Base-by-base conservation (phyloP, 1,284 basidiomycete species). In the Exobasidium rhododendri region DNA sequence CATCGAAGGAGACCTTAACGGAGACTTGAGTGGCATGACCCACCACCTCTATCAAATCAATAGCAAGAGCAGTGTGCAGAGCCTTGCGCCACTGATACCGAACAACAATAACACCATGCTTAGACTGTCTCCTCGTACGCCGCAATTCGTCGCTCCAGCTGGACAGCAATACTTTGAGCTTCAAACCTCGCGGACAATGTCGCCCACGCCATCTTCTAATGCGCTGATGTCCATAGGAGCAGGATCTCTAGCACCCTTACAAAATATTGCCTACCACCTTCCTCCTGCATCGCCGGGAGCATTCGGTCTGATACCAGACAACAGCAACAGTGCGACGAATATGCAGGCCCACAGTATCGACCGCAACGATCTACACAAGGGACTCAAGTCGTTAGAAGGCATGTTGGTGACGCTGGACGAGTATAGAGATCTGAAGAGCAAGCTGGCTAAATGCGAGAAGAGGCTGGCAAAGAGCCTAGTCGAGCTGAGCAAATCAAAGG, bases 341-440 rank as follows among this genome's bases (percentile, higher is more conserved):
- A 50, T 50, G 47, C 29, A 29, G 35, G 3, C 52, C 3, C 52
- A 55, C 28, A 31, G 29, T 20, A 32, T 79, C 29, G 77, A 78
- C 28, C 64, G 76, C 20, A 58, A 62, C 20, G 74, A 77, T 14
- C 65, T 79, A 11, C 77, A 78, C 66, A 78, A 77, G 60, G 64
- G 65, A 1, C 68, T 79, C 46, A 77, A 71, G 56, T 61, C 68
- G 11, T 59, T 79, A 51, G 77, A 78, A 56, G 59, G 62, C 11
- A 63, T 79, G 7, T 67, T 79, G 28, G 73, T 74, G 63, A 65
- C 67, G 17, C 61, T 79, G 29, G 77, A 79, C 64, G 77, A 79
- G 56, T 78, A 78, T 50, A 62, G 77, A 32, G 75, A 77, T 22
- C 63, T 79, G 31, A 54, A 64, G 7, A 61, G 60, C 13, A 66